phyloP scores from a whole-genome alignment of 225 moss, liverwort and hornwort species.

The Pseudisothecium myosuroides region DNA sequence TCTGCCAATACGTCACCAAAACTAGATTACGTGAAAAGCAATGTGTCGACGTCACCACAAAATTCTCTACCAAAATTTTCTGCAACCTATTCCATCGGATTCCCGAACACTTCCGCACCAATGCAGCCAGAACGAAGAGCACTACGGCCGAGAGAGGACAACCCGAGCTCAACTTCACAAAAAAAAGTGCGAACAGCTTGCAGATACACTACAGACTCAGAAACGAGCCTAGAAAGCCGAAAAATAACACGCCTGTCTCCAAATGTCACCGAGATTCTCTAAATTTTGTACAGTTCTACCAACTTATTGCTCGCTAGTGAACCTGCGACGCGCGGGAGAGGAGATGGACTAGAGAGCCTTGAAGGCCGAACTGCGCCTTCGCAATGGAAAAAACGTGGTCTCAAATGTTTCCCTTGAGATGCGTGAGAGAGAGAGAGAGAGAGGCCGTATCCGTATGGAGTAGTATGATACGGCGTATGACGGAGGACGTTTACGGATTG shows the following conservation, averaged over 20 bases:
- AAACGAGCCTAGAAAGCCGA: background rate
- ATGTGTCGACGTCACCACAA: background rate
- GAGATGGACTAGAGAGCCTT: background rate
- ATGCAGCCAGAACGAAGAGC: background rate
- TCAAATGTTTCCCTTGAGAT: background rate
- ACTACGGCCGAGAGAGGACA: background rate
- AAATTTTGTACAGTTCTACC: too few species aligned
- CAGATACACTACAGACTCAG: background rate
- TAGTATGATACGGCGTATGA: background rate
- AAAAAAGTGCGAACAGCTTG: background rate
- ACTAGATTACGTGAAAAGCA: too few species aligned
- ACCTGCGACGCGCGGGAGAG: background rate
- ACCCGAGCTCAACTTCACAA: background rate
- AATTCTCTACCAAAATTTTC: background rate
- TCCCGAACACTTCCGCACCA: background rate
- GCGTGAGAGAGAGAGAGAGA: background rate
- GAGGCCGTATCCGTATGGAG: background rate
- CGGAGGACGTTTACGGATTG: background rate
- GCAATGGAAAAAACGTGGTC: background rate
- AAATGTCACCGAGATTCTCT: background rate
- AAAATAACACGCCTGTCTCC: background rate
- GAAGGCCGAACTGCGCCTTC: background rate
- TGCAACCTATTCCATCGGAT: background rate
- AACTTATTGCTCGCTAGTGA: background rate
- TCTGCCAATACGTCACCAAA: background rate